These are phyloP conservation scores for Aspergillus versicolor DNA, from an alignment of 2,329 filamentous ascomycete species.

Conservation along the genomic window DNA sequence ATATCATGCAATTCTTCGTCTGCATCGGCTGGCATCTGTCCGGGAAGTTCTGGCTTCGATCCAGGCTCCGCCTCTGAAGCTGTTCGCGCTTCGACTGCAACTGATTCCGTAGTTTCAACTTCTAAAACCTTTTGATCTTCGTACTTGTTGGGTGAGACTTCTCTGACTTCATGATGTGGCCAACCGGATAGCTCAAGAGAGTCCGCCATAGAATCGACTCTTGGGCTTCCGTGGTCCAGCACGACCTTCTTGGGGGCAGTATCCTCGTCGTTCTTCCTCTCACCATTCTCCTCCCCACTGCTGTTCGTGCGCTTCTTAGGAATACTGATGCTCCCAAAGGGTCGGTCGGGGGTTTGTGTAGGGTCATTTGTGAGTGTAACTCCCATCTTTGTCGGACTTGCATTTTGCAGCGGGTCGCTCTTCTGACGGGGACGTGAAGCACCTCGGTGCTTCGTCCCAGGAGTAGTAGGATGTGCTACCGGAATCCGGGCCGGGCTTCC, in stretches of 20 bases:
- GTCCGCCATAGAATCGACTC: not conserved
- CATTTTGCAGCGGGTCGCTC: constrained; percentile 27
- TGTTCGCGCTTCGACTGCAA: not conserved
- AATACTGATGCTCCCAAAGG: constrained; percentile 2
- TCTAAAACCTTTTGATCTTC: not conserved
- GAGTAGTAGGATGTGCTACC: constrained; percentile 29
- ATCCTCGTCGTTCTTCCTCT: not conserved
- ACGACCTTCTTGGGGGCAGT: not conserved
- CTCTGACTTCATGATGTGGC: not conserved
- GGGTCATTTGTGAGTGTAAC: constrained; percentile 34
- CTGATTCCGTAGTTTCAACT: not conserved
- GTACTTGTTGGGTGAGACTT: not conserved
- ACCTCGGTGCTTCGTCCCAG: constrained; percentile 26
- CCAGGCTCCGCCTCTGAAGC: not conserved
- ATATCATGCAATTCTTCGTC: not conserved
- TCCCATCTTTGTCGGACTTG: constrained; percentile 30
- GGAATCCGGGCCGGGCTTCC: constrained; percentile 18
- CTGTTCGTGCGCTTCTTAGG: not conserved
- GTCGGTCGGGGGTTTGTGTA: constrained; percentile 28
- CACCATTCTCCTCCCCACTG: not conserved
- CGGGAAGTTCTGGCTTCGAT: not conserved
- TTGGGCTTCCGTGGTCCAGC: not conserved
- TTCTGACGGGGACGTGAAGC: constrained; percentile 33
- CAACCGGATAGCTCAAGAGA: not conserved
- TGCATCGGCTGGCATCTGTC: not conserved